Percentiles rank a stretch among this genome's conserved stretches.
Conservation (phyloP, 805 yeast genomes). For the Crinitomyces ghanaensis region DNA sequence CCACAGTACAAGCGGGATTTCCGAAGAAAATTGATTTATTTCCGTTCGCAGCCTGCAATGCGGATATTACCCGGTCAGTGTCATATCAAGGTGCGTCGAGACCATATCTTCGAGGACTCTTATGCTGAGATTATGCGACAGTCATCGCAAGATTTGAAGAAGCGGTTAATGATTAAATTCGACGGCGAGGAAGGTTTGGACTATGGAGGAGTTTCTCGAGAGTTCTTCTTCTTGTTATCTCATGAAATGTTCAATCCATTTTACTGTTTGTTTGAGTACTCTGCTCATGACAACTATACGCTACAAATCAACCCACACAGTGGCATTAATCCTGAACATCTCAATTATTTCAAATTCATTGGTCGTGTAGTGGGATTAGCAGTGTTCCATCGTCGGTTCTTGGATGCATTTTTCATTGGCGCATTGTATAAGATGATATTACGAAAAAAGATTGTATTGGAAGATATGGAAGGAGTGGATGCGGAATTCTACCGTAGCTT, state of each 20-base stretch:
- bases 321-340: constrained; percentile 93
- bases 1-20: constrained; percentile 99
- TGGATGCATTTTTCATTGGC: constrained; percentile 97
- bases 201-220: constrained; percentile 99
- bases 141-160: constrained; percentile 95
- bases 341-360: constrained; percentile 93
- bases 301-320: constrained; percentile 96
- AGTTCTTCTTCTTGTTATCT: constrained; percentile 88
- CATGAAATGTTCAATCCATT: constrained; percentile 99
- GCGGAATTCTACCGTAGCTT: constrained; percentile 91
- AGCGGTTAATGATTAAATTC: constrained; percentile 93
- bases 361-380: constrained; percentile 98
- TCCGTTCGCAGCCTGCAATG: constrained; percentile 96
- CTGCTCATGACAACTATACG: constrained; percentile 96
- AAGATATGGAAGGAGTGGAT: constrained; percentile 98
- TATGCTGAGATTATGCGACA: constrained; percentile 98
- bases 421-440: constrained; percentile 97
- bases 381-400: constrained; percentile 93
- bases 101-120: constrained; percentile 92
- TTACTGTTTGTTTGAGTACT: constrained; percentile 92
- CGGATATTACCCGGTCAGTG: constrained; percentile 98
- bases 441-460: constrained; percentile 84
- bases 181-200: constrained; percentile 99
- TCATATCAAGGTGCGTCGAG: constrained; percentile 94
- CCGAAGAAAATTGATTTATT: constrained; percentile 92